These are phyloP conservation scores for Populus deltoides DNA, from an alignment of 345 rosid genomes.

Conservation along the genomic window DNA sequence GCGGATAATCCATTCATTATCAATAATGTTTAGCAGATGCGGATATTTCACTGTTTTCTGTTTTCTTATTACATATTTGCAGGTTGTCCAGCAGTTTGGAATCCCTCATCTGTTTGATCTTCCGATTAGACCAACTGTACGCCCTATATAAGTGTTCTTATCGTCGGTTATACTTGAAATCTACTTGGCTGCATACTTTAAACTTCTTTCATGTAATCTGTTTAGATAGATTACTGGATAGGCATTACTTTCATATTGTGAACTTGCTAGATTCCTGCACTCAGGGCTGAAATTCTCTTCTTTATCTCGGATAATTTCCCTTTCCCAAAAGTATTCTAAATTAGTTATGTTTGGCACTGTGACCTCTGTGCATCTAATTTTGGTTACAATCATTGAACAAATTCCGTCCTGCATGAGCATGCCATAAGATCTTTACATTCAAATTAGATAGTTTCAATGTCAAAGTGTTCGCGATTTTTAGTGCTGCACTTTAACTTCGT, in stretches of 20 bases:
- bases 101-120: constrained; percentile 97
- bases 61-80: constrained; percentile 22
- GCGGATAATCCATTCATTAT: constrained; percentile 2
- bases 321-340: neutral
- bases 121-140: constrained; percentile 84
- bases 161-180: neutral
- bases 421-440: constrained; percentile 4
- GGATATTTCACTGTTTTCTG: neutral
- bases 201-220: neutral
- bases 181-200: neutral
- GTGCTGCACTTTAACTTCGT: too few species aligned
- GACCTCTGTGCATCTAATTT: neutral
- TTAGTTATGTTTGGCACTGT: neutral
- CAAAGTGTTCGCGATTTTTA: neutral
- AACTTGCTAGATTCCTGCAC: neutral
- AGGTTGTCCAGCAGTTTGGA: constrained; percentile 97
- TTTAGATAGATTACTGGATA: neutral
- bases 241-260: too few species aligned
- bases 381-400: neutral
- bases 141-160: constrained; percentile 20
- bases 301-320: neutral
- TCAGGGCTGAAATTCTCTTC: neutral
- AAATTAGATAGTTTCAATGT: neutral
- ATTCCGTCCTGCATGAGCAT: neutral
- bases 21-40: neutral